A percentile compares a stretch with the other conserved stretches of the same genome.
phyloP scores from a whole-genome alignment of 495 filamentous ascomycete genomes.

The Penicillium arizonense region DNA sequence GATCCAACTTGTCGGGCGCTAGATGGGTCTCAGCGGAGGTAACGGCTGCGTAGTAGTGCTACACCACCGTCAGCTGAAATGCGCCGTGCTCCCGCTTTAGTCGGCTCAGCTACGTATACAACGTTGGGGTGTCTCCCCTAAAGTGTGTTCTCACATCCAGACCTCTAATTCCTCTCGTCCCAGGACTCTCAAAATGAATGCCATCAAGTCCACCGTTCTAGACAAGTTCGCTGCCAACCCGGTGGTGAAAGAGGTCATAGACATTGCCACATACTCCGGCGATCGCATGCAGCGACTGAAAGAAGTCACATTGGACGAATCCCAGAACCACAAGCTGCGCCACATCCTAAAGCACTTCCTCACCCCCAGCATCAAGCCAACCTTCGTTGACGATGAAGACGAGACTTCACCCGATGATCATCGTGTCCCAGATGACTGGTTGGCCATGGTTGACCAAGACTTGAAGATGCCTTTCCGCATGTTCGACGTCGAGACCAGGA shows the following conservation, averaged over 20 bases:
- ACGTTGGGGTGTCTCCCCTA: too few relatives aligned
- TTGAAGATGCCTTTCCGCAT: conserved; percentile 27
- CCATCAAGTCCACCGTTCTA: background rate
- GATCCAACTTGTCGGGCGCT: too few relatives aligned
- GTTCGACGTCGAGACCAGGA: conserved; percentile 45
- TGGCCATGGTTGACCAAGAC: background rate
- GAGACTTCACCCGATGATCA: background rate
- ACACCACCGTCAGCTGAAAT: too few relatives aligned
- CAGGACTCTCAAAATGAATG: background rate
- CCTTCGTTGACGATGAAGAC: conserved; percentile 2
- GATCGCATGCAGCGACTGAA: conserved; percentile 2
- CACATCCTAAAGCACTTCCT: conserved; percentile 7
- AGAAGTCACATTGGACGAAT: background rate
- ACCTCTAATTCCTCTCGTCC: too few relatives aligned
- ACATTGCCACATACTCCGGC: background rate
- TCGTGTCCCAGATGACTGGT: conserved; percentile 3
- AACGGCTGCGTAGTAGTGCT: too few relatives aligned
- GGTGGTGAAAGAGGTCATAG: background rate
- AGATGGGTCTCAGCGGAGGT: too few relatives aligned
- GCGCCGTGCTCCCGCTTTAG: too few relatives aligned
- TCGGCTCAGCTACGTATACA: too few relatives aligned
- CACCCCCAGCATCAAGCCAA: background rate
- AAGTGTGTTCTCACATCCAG: too few relatives aligned
- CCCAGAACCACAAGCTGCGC: conserved; percentile 5
- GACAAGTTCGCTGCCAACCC: conserved; percentile 2